A percentile compares a stretch with the other conserved stretches of the same genome.
These are phyloP conservation scores for Hansenula anomala DNA, from an alignment of 1,139 yeast genomes.

Conservation along the genomic window DNA sequence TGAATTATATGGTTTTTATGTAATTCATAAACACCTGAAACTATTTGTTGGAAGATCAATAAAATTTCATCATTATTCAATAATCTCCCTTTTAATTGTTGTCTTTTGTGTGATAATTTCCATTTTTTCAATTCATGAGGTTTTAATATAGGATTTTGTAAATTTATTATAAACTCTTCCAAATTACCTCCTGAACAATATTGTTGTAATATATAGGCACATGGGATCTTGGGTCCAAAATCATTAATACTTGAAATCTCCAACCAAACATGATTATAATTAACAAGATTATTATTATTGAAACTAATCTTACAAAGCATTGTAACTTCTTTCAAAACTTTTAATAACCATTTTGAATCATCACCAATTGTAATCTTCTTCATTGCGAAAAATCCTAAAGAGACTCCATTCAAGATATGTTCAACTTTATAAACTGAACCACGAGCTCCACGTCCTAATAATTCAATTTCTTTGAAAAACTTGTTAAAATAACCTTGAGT, in stretches of 20 bases:
- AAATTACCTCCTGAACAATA: conserved; percentile 86
- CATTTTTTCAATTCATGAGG: conserved; percentile 25
- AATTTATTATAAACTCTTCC: conserved; percentile 55
- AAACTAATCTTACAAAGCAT: conserved; percentile 43
- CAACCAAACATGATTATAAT: conserved; percentile 90
- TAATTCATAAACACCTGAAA: conserved; percentile 64
- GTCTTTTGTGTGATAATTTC: conserved; percentile 26
- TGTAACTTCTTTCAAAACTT: conserved; percentile 73
- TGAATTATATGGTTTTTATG: conserved; percentile 76
- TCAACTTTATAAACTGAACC: conserved; percentile 83
- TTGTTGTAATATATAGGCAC: conserved; percentile 79
- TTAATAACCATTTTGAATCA: conserved; percentile 59
- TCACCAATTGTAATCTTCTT: conserved; percentile 84
- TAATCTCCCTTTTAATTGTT: conserved; percentile 20
- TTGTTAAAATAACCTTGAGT: conserved; percentile 71
- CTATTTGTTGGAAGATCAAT: conserved; percentile 62
- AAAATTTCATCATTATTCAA: conserved; percentile 47
- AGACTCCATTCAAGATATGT: conserved; percentile 66
- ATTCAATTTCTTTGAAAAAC: conserved; percentile 50
- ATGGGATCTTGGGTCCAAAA: conserved; percentile 63
- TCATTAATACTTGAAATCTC: conserved; percentile 63
- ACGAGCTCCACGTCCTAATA: conserved; percentile 76
- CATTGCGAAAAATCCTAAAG: conserved; percentile 75
- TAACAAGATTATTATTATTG: conserved; percentile 60
- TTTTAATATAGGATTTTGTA: conserved; percentile 23